Evolutionary conservation across 2,329 filamentous ascomycete genomes (phyloP).

Genomic region (Venturiaceae sp.): DNA sequence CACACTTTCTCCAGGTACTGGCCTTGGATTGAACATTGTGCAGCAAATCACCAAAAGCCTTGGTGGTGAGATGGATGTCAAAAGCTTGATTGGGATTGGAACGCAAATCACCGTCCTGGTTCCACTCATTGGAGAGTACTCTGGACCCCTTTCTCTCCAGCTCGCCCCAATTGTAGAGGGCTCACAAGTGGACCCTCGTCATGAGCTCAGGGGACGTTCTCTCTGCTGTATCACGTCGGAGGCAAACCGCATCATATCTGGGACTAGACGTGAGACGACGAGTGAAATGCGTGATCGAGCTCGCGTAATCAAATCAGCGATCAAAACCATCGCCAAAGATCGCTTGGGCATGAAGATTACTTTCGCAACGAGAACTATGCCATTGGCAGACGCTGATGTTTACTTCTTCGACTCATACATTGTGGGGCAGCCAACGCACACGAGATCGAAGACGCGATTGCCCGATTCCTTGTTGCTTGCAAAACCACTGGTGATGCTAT

Average conservation of each 20-base stretch:
- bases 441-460: not conserved
- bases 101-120: not conserved
- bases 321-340: not conserved
- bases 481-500: not conserved
- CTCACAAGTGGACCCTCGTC: not conserved
- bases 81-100: constrained; percentile 4
- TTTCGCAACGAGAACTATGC: not conserved
- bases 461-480: not conserved
- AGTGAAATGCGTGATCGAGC: not conserved
- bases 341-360: not conserved
- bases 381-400: not conserved
- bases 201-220: not conserved
- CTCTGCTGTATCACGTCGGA: not conserved
- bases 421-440: not conserved
- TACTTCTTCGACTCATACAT: constrained; percentile 7
- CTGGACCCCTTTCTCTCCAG: not conserved
- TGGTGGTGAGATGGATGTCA: constrained; percentile 4
- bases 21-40: constrained; percentile 8
- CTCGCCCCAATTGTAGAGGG: not conserved
- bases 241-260: not conserved
- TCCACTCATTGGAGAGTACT: not conserved
- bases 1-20: constrained; percentile 6
- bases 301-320: not conserved
- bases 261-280: not conserved
- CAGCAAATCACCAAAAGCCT: constrained; percentile 5